phyloP scores from a whole-genome alignment of 495 filamentous ascomycete species.

The Trichoderma gamsii region DNA sequence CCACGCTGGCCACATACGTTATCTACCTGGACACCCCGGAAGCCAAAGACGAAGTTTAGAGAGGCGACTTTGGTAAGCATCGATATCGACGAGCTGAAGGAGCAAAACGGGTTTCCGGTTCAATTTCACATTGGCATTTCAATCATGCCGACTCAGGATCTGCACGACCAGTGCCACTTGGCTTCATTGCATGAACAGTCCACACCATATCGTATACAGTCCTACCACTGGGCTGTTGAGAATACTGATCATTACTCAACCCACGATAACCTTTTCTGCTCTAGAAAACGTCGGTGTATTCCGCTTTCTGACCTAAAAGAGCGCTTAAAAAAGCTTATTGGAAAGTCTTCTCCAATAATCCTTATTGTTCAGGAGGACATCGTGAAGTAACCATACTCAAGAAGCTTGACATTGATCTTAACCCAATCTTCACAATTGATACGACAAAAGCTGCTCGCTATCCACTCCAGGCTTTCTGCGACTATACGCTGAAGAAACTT shows the following conservation, averaged over 20 bases:
- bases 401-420: neutral
- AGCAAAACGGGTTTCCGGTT: neutral
- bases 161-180: neutral
- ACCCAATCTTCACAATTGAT: neutral
- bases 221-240: too few species aligned
- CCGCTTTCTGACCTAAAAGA: too few species aligned
- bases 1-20: neutral
- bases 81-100: slow-evolving; percentile 5
- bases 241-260: too few species aligned
- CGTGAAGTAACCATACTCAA: too few species aligned
- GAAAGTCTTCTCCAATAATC: too few species aligned
- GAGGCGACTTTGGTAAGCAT: neutral
- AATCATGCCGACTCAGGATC: neutral
- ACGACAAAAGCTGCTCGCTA: slow-evolving; percentile 13
- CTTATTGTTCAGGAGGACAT: too few species aligned
- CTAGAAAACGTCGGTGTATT: too few species aligned
- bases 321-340: too few species aligned
- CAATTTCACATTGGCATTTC: slow-evolving; percentile 13
- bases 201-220: too few species aligned
- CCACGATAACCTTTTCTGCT: too few species aligned
- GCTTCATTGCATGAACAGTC: neutral
- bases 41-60: slow-evolving; percentile 3
- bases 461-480: slow-evolving; percentile 2
- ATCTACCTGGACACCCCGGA: neutral
- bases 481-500: slow-evolving; percentile 7